These are phyloP conservation scores for Niebla homalea DNA, from an alignment of 495 filamentous ascomycete species.

Conservation along the genomic window DNA sequence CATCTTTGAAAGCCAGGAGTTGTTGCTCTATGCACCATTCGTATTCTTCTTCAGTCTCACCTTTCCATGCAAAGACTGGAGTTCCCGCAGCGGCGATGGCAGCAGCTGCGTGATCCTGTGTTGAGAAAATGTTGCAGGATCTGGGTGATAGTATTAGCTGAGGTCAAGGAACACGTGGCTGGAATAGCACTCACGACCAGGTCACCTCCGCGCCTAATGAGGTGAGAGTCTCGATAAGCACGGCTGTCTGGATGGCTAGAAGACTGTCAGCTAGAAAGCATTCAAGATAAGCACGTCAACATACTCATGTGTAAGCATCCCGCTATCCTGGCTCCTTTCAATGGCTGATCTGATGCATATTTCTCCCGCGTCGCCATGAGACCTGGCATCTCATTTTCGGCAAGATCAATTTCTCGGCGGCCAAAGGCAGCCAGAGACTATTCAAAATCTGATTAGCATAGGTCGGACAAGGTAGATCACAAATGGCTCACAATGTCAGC, in stretches of 20 bases:
- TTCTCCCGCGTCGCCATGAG: constrained; percentile 88
- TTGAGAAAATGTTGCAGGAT: constrained; percentile 96
- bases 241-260: constrained; percentile 90
- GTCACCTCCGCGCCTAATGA: constrained; percentile 94
- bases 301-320: constrained; percentile 98
- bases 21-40: constrained; percentile 99
- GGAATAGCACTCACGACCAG: constrained; percentile 48
- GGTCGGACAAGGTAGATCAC: constrained; percentile 9
- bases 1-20: constrained; percentile 89
- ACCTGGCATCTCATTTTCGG: constrained; percentile 97
- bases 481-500: constrained; percentile 65
- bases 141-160: constrained; percentile 16
- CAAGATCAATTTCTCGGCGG: constrained; percentile 96
- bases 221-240: constrained; percentile 93
- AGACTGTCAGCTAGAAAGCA: not conserved
- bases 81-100: constrained; percentile 90
- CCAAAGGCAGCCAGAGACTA: constrained; percentile 90
- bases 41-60: constrained; percentile 99
- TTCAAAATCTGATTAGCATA: constrained; percentile 7
- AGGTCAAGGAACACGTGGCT: not conserved
- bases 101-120: constrained; percentile 95
- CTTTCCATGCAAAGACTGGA: constrained; percentile 99
- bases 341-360: constrained; percentile 85
- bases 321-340: constrained; percentile 83
- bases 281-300: constrained; percentile 11